Percentiles rank a stretch among this genome's conserved stretches.
These are phyloP conservation scores for Pseudisothecium myosuroides DNA, from an alignment of 225 moss, liverwort and hornwort genomes.

Conservation along the genomic window DNA sequence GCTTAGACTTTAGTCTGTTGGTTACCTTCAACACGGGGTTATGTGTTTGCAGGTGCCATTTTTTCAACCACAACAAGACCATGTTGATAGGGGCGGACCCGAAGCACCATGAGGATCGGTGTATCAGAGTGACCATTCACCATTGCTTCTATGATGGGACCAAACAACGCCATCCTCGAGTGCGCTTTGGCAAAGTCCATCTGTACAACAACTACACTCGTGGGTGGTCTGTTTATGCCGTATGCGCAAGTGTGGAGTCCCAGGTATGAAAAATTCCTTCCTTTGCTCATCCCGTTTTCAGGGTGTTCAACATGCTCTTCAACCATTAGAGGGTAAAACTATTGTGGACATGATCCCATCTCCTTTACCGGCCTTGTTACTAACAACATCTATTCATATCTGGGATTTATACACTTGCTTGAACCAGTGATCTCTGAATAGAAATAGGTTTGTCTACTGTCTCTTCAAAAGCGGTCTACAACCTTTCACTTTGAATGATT, in stretches of 20 bases:
- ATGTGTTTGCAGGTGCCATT: slow-evolving; percentile 40
- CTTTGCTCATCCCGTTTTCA: not conserved
- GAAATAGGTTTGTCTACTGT: not conserved
- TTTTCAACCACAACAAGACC: slow-evolving; percentile 75
- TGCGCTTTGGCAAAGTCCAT: slow-evolving; percentile 80
- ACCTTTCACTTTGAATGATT: not conserved
- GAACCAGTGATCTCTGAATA: not conserved
- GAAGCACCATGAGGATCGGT: slow-evolving; percentile 53
- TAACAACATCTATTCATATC: not conserved
- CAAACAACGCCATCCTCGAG: slow-evolving; percentile 64
- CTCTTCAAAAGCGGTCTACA: not conserved
- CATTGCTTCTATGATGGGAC: slow-evolving; percentile 74
- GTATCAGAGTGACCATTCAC: slow-evolving; percentile 71
- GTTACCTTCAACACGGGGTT: not conserved
- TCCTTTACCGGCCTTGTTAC: not conserved
- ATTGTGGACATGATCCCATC: not conserved
- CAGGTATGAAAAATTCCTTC: slow-evolving; percentile 24
- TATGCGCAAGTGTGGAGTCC: slow-evolving; percentile 81
- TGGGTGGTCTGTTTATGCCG: slow-evolving; percentile 65
- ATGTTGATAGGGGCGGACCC: slow-evolving; percentile 84
- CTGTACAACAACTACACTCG: slow-evolving; percentile 82
- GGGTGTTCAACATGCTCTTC: not conserved
- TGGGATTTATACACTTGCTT: not conserved
- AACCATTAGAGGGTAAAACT: not conserved
- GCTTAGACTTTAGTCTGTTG: not conserved